These are phyloP conservation scores for Penicillium sp. DNA, from an alignment of 2,329 filamentous ascomycete species.

Conservation along the genomic window DNA sequence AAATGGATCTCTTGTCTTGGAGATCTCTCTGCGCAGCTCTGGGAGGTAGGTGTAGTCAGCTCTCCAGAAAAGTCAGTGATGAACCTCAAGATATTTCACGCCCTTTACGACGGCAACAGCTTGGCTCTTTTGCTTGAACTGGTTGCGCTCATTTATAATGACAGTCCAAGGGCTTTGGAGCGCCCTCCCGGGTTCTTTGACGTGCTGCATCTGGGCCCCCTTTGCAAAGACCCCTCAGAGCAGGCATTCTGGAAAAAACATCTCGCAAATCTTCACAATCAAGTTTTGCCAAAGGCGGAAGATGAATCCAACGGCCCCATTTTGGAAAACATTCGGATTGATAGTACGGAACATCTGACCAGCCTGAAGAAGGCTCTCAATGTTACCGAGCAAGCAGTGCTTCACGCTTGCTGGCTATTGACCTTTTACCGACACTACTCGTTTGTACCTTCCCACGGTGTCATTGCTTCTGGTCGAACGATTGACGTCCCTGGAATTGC, in stretches of 20 bases:
- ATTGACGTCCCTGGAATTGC: conserved; percentile 65
- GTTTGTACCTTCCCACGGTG: conserved; percentile 59
- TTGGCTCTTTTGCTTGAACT: conserved; percentile 64
- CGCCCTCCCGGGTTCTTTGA: conserved; percentile 58
- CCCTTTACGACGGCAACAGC: conserved; percentile 80
- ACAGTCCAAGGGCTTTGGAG: conserved; percentile 20
- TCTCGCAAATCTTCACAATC: conserved; percentile 40
- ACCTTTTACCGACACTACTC: conserved; percentile 56
- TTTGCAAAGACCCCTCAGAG: conserved; percentile 51
- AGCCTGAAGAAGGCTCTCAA: conserved; percentile 57
- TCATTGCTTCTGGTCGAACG: conserved; percentile 75
- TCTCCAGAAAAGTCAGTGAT: conserved; percentile 43
- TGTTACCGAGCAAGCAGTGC: conserved; percentile 74
- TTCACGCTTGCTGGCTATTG: conserved; percentile 72
- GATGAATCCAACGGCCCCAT: conserved; percentile 12
- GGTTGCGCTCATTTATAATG: conserved; percentile 55
- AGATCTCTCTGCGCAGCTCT: conserved; percentile 35
- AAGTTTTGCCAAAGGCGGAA: conserved; percentile 8
- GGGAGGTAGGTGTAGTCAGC: conserved; percentile 32
- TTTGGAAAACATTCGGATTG: conserved; percentile 20
- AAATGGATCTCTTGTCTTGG: conserved; percentile 58
- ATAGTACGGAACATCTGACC: conserved; percentile 49
- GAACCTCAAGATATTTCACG: conserved; percentile 75
- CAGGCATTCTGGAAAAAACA: conserved; percentile 67
- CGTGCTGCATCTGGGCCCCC: conserved; percentile 66